Evolutionary conservation across 495 filamentous ascomycete genomes (phyloP), one percentile per base, ranked within the genome.

Genomic region (Pseudomonodictys pantanalensis): DNA sequence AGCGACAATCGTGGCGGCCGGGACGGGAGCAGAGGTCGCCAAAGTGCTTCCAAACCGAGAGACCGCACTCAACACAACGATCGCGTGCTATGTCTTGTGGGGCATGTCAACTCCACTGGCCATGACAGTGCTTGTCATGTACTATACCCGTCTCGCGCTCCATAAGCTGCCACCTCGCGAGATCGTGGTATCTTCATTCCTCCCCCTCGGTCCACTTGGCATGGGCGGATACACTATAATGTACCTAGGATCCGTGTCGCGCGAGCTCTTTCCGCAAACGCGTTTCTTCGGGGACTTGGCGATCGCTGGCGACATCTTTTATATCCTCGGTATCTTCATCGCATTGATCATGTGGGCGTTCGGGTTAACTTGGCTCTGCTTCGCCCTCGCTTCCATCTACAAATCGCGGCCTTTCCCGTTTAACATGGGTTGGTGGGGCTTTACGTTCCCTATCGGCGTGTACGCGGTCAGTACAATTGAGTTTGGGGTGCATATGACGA

Each of bases 151-250:
- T 3, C 72, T 88, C 1, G 80, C 79, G 2, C 65, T 86, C 1
- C 78, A 86, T 67, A 82, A 82, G 51, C 68, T 86, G 15, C 84
- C 83, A 0, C 77, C 81, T 0, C 77, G 79, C 17, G 83, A 83
- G 39, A 74, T 84, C 44, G 84, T 87, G 43, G 83, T 85, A 7
- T 82, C 78, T 17, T 78, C 81, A 0, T 86, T 88, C 62, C 72
- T 88, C 1, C 85, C 84, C 0, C 68, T 87, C 0, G 84, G 84
- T 1, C 83, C 83, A 1, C 65, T 88, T 0, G 83, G 82, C 0
- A 78, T 83, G 61, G 83, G 83, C 29, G 82, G 82, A 28, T 87
- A 78, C 46, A 79, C 76, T 4, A 79, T 82, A 39, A 80, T 83
- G 71, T 74, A 82, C 63, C 73, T 88, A 0, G 84, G 83, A 0